Percentiles rank a stretch among this genome's conserved stretches.
Conservation (phyloP, 345 rosid genomes). For the Populus euphratica region DNA sequence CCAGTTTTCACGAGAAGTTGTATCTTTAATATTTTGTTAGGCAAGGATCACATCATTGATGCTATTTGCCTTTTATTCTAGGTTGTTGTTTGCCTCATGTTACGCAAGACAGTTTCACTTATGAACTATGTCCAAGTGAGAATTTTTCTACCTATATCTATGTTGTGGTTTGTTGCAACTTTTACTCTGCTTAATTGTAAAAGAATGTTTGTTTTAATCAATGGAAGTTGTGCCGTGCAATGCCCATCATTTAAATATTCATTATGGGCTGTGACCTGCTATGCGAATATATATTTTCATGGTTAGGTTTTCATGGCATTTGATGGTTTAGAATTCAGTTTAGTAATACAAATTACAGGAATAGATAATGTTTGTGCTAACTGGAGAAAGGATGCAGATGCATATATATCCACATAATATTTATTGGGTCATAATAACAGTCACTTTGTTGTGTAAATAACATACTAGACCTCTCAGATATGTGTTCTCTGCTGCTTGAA, state of each 20-base stretch:
- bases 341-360: neutral
- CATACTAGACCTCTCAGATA: neutral
- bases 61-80: constrained; percentile 31
- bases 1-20: neutral
- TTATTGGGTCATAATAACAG: neutral
- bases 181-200: neutral
- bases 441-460: neutral
- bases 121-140: constrained; percentile 91
- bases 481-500: neutral
- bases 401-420: neutral
- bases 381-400: neutral
- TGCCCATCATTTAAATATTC: neutral
- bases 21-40: neutral
- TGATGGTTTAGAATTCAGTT: neutral
- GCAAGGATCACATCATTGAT: constrained; percentile 5
- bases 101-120: constrained; percentile 88
- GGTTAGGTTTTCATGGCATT: neutral
- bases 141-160: neutral
- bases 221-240: neutral
- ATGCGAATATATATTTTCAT: neutral
- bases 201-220: neutral
- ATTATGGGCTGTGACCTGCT: neutral
- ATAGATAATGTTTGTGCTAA: neutral
- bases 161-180: constrained; percentile 1
- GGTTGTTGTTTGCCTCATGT: constrained; percentile 94